Evolutionary conservation across 2,329 filamentous ascomycete species (phyloP).

Genomic region (Shiraia sp.): DNA sequence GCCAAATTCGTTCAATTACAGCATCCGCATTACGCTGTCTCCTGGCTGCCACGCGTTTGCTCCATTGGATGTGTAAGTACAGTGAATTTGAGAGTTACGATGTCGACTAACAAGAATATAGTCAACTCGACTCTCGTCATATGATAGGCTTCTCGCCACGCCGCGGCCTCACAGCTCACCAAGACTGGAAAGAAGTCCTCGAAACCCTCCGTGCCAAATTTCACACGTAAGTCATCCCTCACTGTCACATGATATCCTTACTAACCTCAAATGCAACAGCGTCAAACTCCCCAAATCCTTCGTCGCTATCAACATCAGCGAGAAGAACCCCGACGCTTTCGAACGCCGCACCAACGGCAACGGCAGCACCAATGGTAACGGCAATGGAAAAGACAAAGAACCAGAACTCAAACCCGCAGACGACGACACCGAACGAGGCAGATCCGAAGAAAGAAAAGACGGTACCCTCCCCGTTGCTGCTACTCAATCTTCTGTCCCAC

Average conservation of each 20-base stretch:
- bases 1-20: slow-evolving; percentile 83
- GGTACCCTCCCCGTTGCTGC: slow-evolving; percentile 8
- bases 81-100: neutral
- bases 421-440: slow-evolving; percentile 12
- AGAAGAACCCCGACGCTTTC: slow-evolving; percentile 54
- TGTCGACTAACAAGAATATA: slow-evolving; percentile 16
- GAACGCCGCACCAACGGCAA: slow-evolving; percentile 21
- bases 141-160: slow-evolving; percentile 94
- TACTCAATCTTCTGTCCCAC: slow-evolving; percentile 3
- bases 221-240: slow-evolving; percentile 70
- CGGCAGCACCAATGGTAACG: no score
- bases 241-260: neutral
- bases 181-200: slow-evolving; percentile 96
- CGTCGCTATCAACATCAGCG: slow-evolving; percentile 54
- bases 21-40: slow-evolving; percentile 92
- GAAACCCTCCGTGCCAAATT: slow-evolving; percentile 94
- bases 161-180: slow-evolving; percentile 84
- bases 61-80: slow-evolving; percentile 75
- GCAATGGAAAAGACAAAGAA: slow-evolving; percentile 25
- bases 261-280: slow-evolving; percentile 22
- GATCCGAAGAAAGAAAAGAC: slow-evolving; percentile 20
- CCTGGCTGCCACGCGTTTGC: slow-evolving; percentile 97
- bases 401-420: slow-evolving; percentile 14
- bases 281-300: slow-evolving; percentile 58
- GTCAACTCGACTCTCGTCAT: slow-evolving; percentile 89